phyloP scores from a whole-genome alignment of 108 stramenopile species.

The Discostella pseudostelligera region DNA sequence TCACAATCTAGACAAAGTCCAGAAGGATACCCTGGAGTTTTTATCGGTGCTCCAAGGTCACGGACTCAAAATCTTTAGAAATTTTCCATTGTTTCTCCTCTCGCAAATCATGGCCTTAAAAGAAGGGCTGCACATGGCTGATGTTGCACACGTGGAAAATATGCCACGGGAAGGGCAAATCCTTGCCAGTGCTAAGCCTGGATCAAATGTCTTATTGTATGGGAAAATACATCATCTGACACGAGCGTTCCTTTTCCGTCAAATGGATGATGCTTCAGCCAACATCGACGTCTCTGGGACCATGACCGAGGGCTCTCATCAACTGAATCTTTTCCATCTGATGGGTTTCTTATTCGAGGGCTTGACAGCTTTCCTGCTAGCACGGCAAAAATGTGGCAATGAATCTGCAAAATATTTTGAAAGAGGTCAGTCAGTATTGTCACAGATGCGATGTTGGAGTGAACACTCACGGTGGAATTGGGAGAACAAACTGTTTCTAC shows the following conservation, averaged over 20 bases:
- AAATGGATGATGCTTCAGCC: not conserved
- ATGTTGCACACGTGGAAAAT: not conserved
- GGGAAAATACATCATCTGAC: not conserved
- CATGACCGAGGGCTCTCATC: not conserved
- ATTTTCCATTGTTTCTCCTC: not conserved
- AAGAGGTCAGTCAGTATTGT: conserved; percentile 1
- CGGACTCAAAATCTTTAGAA: not conserved
- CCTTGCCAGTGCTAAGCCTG: not conserved
- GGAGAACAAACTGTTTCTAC: conserved; percentile 13
- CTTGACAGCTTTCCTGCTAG: not conserved
- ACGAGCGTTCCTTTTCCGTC: conserved; percentile 12
- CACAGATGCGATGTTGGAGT: not conserved
- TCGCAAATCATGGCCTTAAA: not conserved
- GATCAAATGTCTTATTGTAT: not conserved
- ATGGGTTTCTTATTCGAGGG: conserved; percentile 17
- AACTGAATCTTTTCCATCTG: not conserved
- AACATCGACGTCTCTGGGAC: not conserved
- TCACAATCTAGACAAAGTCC: not conserved
- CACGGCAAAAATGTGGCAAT: not conserved
- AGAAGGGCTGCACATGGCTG: not conserved
- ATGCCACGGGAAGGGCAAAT: not conserved
- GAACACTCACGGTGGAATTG: conserved; percentile 12
- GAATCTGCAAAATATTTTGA: not conserved
- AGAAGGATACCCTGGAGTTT: conserved; percentile 6
- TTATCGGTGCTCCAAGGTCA: conserved; percentile 1